Evolutionary conservation across 441 rosid genomes (phyloP), one percentile per base, ranked within the genome.

Genomic region (Aquilaria agallochum): DNA sequence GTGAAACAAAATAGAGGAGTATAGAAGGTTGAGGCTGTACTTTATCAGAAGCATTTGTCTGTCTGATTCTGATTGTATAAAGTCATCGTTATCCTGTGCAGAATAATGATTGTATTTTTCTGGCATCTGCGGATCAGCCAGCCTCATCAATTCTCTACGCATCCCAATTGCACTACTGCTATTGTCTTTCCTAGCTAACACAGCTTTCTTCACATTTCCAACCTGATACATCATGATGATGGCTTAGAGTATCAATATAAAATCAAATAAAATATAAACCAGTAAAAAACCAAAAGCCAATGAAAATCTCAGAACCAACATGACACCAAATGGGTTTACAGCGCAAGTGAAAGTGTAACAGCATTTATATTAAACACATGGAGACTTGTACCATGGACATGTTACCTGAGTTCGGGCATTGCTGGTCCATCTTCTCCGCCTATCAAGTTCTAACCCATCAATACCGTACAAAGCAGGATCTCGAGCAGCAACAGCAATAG

Each of bases 1-100:
- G 9, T 1, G 32, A n/a, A 15, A 32, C 46, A 12, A 56, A 60
- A 8, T 46, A 34, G 20, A 33, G 64, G 53, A 56, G 58, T 59
- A 51, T 47, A 51, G 47, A 66, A 53, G 27, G 57, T 60, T 36
- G 42, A 70, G 57, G 54, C 60, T 45, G 11, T 89, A 95, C 99
- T 75, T 95, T 54, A 95, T 92, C 67, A 95, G 87, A 72, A 95
- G 96, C 86, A 85, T 33, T 55, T 95, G 98, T 72, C 96, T 82
- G 76, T 95, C 99, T 68, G 99, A 95, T 76, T 92, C 98, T n/a
- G 98, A 95, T 65, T 82, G 74, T 75, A 95, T 87, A 65, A 86
- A 88, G 74, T 86, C 83, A 33, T 89, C 95, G 44, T 89, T 79
- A 31, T 84, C 89, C 64, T 78, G 80, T 27, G 74, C 68, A 52